These are phyloP conservation scores for Cercophora sp. DNA, from an alignment of 495 filamentous ascomycete genomes.

Conservation along the genomic window DNA sequence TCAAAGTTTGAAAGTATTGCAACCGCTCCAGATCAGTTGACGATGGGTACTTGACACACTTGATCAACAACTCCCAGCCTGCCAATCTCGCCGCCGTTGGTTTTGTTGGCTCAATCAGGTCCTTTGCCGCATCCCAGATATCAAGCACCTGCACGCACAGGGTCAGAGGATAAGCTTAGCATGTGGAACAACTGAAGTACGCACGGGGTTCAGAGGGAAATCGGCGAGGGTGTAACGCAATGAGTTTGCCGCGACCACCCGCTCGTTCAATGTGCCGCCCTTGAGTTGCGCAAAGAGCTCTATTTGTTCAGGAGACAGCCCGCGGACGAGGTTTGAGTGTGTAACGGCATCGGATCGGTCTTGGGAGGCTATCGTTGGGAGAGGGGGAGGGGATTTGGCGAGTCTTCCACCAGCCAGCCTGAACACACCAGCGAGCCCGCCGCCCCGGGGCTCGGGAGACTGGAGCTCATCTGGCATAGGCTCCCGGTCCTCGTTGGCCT, in stretches of 20 bases:
- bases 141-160: conserved; percentile 32
- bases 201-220: conserved; percentile 54
- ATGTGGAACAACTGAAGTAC: neutral
- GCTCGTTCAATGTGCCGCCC: conserved; percentile 45
- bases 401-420: conserved; percentile 48
- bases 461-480: conserved; percentile 55
- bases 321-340: conserved; percentile 20
- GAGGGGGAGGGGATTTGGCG: conserved; percentile 39
- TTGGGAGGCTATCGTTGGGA: conserved; percentile 18
- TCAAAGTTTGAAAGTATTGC: conserved; percentile 60
- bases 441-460: conserved; percentile 45
- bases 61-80: conserved; percentile 60
- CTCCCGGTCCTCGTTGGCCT: conserved; percentile 35
- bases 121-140: conserved; percentile 63
- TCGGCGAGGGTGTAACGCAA: conserved; percentile 52
- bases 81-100: conserved; percentile 48
- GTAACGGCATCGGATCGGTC: conserved; percentile 30
- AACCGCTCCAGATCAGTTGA: conserved; percentile 61
- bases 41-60: conserved; percentile 57
- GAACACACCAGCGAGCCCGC: conserved; percentile 54
- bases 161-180: neutral
- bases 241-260: conserved; percentile 53
- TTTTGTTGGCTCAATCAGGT: conserved; percentile 56
- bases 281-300: conserved; percentile 42
- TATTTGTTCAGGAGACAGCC: conserved; percentile 39